Percentiles rank a stretch among this genome's conserved stretches.
These are phyloP conservation scores for Trichoderma atrobrunneum DNA, from an alignment of 2,329 filamentous ascomycete species.

Conservation along the genomic window DNA sequence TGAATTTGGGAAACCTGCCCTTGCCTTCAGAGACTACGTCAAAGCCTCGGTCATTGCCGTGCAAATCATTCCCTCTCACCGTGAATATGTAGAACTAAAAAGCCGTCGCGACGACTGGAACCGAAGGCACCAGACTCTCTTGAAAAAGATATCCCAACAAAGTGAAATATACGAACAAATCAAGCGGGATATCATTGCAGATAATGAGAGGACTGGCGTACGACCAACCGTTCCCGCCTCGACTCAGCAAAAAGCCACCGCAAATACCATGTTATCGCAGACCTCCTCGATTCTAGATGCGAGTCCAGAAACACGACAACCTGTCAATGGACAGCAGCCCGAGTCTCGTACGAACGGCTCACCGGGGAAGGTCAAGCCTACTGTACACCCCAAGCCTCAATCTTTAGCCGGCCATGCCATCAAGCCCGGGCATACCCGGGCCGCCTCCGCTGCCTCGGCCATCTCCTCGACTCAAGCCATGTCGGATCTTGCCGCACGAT, in stretches of 20 bases:
- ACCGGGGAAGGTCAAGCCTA: slow-evolving; percentile 41
- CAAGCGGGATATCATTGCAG: slow-evolving; percentile 58
- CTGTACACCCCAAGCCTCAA: slow-evolving; percentile 65
- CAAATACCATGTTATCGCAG: slow-evolving; percentile 21
- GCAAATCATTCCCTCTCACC: slow-evolving; percentile 72
- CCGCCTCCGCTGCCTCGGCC: slow-evolving; percentile 27
- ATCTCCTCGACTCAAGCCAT: slow-evolving; percentile 34
- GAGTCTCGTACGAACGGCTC: slow-evolving; percentile 23
- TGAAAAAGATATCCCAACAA: slow-evolving; percentile 48
- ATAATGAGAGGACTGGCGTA: slow-evolving; percentile 62
- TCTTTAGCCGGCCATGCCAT: slow-evolving; percentile 60
- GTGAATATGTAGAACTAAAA: slow-evolving; percentile 66
- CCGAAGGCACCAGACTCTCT: slow-evolving; percentile 48
- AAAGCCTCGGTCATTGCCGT: slow-evolving; percentile 76
- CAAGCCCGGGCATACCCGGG: slow-evolving; percentile 32
- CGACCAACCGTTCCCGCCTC: slow-evolving; percentile 36
- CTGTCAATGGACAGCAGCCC: background rate
- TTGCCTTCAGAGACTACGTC: slow-evolving; percentile 81
- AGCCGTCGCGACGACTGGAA: slow-evolving; percentile 49
- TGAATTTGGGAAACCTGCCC: slow-evolving; percentile 64
- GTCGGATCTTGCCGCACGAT: slow-evolving; percentile 54
- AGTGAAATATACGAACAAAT: slow-evolving; percentile 54
- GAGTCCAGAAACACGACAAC: background rate
- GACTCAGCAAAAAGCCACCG: slow-evolving; percentile 6
- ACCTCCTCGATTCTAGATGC: background rate